Percentiles rank a stretch among this genome's conserved stretches.
phyloP scores from a whole-genome alignment of 2,329 filamentous ascomycete species.

The Kalmusia sp. region DNA sequence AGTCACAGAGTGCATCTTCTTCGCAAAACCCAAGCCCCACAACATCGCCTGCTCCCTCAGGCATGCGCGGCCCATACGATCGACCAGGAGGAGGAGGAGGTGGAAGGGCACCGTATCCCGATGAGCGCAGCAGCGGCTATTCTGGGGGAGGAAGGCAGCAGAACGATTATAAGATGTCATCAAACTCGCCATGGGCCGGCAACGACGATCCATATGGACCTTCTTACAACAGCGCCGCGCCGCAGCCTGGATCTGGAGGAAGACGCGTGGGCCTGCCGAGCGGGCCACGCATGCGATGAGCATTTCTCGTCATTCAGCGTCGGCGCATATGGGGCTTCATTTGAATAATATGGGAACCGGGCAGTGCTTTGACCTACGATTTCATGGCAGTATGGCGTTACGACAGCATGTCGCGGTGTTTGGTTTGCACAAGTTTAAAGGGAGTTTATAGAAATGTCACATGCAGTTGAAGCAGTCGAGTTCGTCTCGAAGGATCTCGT shows the following conservation, averaged over 20 bases:
- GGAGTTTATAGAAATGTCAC: not conserved
- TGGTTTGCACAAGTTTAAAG: not conserved
- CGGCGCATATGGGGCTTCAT: slow-evolving; percentile 25
- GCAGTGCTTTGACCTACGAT: not conserved
- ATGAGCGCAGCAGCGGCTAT: slow-evolving; percentile 41
- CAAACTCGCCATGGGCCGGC: slow-evolving; percentile 42
- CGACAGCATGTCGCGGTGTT: not conserved
- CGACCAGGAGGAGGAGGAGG: slow-evolving; percentile 23
- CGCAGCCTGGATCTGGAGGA: slow-evolving; percentile 34
- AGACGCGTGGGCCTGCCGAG: slow-evolving; percentile 46
- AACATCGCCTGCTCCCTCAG: slow-evolving; percentile 9
- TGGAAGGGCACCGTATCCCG: slow-evolving; percentile 37
- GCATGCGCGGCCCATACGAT: slow-evolving; percentile 36
- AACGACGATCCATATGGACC: slow-evolving; percentile 42
- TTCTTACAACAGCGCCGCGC: slow-evolving; percentile 28
- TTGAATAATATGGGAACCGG: slow-evolving; percentile 11
- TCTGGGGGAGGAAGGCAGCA: slow-evolving; percentile 35
- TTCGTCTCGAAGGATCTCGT: not conserved
- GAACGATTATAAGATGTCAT: slow-evolving; percentile 33
- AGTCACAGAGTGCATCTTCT: slow-evolving; percentile 50
- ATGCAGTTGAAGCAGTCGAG: not conserved
- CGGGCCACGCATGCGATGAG: slow-evolving; percentile 46
- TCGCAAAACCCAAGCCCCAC: slow-evolving; percentile 25
- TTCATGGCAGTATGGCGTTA: slow-evolving; percentile 11
- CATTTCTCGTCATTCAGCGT: slow-evolving; percentile 10